Percentiles rank a stretch among this genome's conserved stretches.
phyloP scores from a whole-genome alignment of 768 basidiomycete genomes.

The Amanita molliuscula region DNA sequence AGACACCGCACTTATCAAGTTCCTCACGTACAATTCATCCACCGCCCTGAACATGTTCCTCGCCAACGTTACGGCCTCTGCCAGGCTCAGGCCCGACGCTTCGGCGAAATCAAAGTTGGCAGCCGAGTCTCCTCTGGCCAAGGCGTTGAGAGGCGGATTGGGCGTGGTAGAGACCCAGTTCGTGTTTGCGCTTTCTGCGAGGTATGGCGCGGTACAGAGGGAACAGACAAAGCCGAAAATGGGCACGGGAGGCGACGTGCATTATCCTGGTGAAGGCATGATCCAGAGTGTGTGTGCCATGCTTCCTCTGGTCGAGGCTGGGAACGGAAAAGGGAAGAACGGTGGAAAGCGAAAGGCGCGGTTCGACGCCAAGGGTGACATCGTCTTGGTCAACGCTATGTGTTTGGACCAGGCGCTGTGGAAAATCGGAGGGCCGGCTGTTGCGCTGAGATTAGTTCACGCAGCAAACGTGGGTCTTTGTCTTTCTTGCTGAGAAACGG shows the following conservation, averaged over 20 bases:
- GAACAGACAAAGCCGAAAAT: neutral
- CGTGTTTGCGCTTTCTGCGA: conserved; percentile 28
- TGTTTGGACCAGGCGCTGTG: conserved; percentile 69
- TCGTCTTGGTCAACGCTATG: conserved; percentile 47
- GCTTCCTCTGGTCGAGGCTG: neutral
- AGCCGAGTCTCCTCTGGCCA: neutral
- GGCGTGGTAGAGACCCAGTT: conserved; percentile 27
- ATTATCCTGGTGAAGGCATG: neutral
- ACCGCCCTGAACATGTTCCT: conserved; percentile 79
- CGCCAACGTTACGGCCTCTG: conserved; percentile 28
- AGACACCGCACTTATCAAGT: conserved; percentile 55
- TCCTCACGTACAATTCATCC: conserved; percentile 78
- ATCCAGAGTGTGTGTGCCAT: conserved; percentile 3
- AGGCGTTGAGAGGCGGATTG: conserved; percentile 20
- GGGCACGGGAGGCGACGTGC: neutral
- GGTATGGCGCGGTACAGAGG: conserved; percentile 6
- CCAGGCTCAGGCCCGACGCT: conserved; percentile 8
- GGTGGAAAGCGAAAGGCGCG: neutral
- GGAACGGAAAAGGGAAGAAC: conserved; percentile 6
- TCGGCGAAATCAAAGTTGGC: neutral
- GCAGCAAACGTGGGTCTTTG: conserved; percentile 47
- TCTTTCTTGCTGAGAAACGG: neutral
- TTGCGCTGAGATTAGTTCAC: conserved; percentile 66
- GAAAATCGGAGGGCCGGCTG: conserved; percentile 74
- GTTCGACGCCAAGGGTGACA: conserved; percentile 37